Percentiles rank a stretch among this genome's conserved stretches.
Conservation (phyloP, 2,329 filamentous ascomycete genomes). For the Fusarium coffeatum region DNA sequence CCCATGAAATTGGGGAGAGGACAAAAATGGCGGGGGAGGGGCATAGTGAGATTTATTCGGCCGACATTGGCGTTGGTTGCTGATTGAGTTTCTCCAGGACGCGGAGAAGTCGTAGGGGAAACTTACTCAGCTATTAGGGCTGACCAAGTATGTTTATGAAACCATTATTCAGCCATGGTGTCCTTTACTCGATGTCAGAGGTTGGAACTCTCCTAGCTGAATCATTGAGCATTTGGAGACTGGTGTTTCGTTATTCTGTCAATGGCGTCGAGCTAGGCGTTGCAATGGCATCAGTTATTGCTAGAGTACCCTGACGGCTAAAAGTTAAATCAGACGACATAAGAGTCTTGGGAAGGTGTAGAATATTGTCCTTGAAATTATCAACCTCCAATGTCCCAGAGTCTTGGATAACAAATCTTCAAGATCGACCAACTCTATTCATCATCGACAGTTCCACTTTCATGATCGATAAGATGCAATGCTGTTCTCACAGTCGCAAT, state of each 20-base stretch:
- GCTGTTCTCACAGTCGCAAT: conserved; percentile 2
- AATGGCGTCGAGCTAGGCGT: not conserved
- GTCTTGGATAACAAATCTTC: not conserved
- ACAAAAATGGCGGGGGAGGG: conserved; percentile 43
- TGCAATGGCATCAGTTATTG: not conserved
- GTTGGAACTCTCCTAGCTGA: not conserved
- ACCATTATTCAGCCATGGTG: not conserved
- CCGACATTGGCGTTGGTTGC: conserved; percentile 1
- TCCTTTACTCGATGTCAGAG: not conserved
- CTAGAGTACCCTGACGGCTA: not conserved
- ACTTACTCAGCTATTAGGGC: not conserved
- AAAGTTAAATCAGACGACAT: conserved; percentile 6
- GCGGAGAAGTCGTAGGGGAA: not conserved
- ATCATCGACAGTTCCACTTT: conserved; percentile 18
- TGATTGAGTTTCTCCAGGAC: not conserved
- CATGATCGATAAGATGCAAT: conserved; percentile 15
- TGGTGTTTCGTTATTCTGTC: not conserved
- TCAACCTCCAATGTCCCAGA: not conserved
- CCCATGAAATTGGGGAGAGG: conserved; percentile 37
- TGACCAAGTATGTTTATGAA: not conserved
- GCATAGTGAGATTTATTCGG: conserved; percentile 20
- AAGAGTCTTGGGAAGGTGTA: not conserved
- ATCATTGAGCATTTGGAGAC: not conserved
- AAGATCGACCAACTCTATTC: conserved; percentile 6
- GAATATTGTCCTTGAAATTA: not conserved